Percentiles rank a stretch among this genome's conserved stretches.
These are phyloP conservation scores for Cicer arietinum DNA, from an alignment of 306 rosid species.

Conservation along the genomic window DNA sequence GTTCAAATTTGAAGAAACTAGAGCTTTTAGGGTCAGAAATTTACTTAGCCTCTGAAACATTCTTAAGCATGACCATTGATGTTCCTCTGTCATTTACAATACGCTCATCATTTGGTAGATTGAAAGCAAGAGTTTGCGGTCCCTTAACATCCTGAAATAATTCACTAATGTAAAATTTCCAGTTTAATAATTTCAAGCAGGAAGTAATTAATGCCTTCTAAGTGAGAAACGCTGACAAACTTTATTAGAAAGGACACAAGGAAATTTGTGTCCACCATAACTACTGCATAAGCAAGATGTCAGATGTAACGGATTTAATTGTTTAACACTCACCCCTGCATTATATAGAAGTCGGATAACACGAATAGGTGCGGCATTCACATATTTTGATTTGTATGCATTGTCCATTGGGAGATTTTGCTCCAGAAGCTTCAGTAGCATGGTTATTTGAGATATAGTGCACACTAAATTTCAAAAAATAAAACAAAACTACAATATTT, in stretches of 20 bases:
- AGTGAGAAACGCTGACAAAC: constrained; percentile 1
- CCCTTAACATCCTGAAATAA: constrained; percentile 89
- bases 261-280: constrained; percentile 25
- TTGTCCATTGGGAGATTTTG: constrained; percentile 90
- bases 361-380: constrained; percentile 86
- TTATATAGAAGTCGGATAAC: constrained; percentile 89
- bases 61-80: constrained; percentile 98
- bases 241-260: neutral
- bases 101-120: constrained; percentile 93
- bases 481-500: constrained; percentile 6
- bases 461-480: neutral
- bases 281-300: constrained; percentile 32
- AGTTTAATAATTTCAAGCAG: constrained; percentile 22
- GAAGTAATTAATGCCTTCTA: constrained; percentile 13
- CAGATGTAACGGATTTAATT: constrained; percentile 29
- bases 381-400: constrained; percentile 84
- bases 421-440: constrained; percentile 73
- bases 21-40: constrained; percentile 39
- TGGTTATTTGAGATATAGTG: constrained; percentile 24
- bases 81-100: constrained; percentile 89
- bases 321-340: constrained; percentile 77
- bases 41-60: constrained; percentile 97
- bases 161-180: constrained; percentile 35
- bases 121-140: constrained; percentile 96
- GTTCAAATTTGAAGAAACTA: constrained; percentile 28